These are phyloP conservation scores for Cladosporium sp. DNA, from an alignment of 2,329 filamentous ascomycete genomes.

Conservation along the genomic window DNA sequence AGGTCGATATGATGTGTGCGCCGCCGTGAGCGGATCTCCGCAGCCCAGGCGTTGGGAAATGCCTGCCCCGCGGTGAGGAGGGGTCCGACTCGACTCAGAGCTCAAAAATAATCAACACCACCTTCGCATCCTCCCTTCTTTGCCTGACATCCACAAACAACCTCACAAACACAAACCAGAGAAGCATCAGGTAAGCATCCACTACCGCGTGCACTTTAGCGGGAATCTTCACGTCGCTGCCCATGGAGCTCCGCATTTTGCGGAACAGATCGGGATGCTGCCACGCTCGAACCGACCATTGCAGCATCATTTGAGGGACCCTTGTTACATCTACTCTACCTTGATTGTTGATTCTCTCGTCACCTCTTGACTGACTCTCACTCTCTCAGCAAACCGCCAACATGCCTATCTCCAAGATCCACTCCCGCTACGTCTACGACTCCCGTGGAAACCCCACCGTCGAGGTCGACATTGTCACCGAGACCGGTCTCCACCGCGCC, in stretches of 20 bases:
- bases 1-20: no score
- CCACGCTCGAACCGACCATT: background rate
- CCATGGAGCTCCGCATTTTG: conserved; percentile 19
- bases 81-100: no score
- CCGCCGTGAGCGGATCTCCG: no score
- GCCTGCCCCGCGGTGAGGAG: no score
- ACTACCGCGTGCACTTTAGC: conserved; percentile 9
- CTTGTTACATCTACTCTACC: background rate
- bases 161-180: conserved; percentile 9
- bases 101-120: background rate
- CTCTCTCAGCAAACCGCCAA: conserved; percentile 42
- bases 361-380: background rate
- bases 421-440: conserved; percentile 84
- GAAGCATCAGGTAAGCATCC: conserved; percentile 17
- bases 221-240: conserved; percentile 13
- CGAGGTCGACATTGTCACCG: conserved; percentile 95
- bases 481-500: conserved; percentile 93
- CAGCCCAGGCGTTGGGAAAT: no score
- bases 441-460: conserved; percentile 98
- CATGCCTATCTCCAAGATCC: conserved; percentile 69
- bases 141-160: background rate
- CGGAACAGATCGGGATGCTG: conserved; percentile 11
- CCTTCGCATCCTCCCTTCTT: background rate
- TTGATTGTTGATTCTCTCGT: background rate
- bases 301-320: background rate